Conservation (phyloP, 164 flowering plant genomes). For the Nymphaea colorata region DNA sequence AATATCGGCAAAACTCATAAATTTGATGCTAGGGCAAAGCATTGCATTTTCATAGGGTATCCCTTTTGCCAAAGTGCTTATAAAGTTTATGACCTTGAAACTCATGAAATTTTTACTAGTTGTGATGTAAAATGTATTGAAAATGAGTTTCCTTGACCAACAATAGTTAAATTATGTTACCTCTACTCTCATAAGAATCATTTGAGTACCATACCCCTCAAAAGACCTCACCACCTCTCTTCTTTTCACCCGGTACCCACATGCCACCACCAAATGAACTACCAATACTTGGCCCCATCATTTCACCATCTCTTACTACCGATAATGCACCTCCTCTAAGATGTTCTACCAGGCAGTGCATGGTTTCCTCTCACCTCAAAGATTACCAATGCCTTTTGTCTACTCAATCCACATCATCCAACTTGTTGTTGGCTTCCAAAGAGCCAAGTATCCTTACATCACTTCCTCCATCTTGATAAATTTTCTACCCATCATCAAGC, state of each 20-base stretch:
- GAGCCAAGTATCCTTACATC: background rate
- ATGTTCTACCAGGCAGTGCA: background rate
- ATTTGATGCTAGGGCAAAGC: background rate
- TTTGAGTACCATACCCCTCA: background rate
- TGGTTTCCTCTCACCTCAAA: background rate
- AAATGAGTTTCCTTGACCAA: background rate
- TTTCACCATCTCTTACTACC: background rate
- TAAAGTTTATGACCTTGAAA: background rate
- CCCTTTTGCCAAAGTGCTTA: background rate
- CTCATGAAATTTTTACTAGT: background rate
- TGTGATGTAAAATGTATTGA: background rate
- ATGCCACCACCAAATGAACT: too few species aligned
- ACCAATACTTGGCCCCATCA: background rate
- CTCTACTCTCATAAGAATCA: background rate
- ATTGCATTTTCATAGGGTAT: background rate
- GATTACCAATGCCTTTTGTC: background rate
- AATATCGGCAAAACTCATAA: background rate
- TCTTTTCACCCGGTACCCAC: too few species aligned
- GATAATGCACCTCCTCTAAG: background rate
- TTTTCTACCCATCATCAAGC: background rate
- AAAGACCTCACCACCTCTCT: background rate
- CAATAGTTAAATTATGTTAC: background rate
- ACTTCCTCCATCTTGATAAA: background rate
- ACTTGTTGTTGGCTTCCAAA: background rate
- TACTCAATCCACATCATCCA: background rate